phyloP scores from a whole-genome alignment of 164 flowering plant species.

The Piper betle region DNA sequence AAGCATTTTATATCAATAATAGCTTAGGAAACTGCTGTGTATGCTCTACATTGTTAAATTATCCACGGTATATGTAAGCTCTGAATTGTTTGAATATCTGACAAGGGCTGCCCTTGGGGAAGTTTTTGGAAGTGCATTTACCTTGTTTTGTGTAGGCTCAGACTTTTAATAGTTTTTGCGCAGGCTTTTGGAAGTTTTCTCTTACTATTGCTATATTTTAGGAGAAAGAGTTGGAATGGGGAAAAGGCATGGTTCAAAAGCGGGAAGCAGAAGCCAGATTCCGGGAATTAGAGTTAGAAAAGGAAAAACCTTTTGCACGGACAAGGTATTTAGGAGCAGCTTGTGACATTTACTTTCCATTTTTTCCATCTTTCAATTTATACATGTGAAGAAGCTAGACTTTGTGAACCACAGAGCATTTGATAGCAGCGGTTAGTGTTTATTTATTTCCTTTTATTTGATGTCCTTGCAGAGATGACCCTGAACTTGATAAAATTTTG shows the following conservation, averaged over 20 bases:
- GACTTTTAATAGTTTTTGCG: too few species aligned
- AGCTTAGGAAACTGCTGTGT: too few species aligned
- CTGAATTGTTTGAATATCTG: too few species aligned
- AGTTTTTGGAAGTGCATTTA: too few species aligned
- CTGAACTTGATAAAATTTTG: conserved; percentile 74
- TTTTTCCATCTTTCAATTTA: too few species aligned
- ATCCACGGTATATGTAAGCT: too few species aligned
- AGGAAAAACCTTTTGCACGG: conserved; percentile 83
- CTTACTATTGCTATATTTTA: conserved; percentile 10
- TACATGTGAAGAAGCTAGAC: background rate
- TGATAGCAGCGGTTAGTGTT: background rate
- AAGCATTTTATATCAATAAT: background rate
- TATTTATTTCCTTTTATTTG: background rate
- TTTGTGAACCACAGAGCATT: too few species aligned
- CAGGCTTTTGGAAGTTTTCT: too few species aligned
- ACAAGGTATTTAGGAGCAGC: conserved; percentile 38
- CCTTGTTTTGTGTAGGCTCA: too few species aligned
- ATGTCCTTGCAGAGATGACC: conserved; percentile 57
- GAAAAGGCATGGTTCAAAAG: conserved; percentile 89
- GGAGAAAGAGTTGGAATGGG: conserved; percentile 91
- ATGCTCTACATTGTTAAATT: too few species aligned
- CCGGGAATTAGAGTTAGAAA: conserved; percentile 61
- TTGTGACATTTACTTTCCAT: background rate
- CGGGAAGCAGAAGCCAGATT: conserved; percentile 71
- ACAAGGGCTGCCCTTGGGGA: too few species aligned